Conservation (phyloP, 2,329 filamentous ascomycete species). For the Beauveria asiatica region DNA sequence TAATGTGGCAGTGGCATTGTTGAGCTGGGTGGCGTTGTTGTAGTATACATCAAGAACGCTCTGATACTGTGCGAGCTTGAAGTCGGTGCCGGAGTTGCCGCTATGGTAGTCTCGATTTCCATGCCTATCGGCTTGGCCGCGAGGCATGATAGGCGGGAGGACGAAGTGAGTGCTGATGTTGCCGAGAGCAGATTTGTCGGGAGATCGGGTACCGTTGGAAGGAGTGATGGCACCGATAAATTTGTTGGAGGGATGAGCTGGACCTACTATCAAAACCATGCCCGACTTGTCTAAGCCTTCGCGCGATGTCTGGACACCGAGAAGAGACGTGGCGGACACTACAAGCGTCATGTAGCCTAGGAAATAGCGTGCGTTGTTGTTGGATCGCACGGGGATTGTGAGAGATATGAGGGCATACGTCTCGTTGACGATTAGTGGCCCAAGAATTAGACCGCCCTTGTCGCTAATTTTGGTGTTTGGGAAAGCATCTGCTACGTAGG, state of each 20-base stretch:
- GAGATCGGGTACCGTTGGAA: slow-evolving; percentile 38
- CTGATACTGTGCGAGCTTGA: slow-evolving; percentile 53
- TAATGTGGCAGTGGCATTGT: slow-evolving; percentile 63
- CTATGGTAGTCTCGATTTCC: slow-evolving; percentile 14
- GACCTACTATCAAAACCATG: slow-evolving; percentile 63
- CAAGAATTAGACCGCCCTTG: slow-evolving; percentile 59
- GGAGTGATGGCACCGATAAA: slow-evolving; percentile 40
- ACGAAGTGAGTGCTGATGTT: slow-evolving; percentile 47
- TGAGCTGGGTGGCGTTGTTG: slow-evolving; percentile 37
- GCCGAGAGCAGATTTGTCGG: slow-evolving; percentile 30
- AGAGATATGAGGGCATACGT: slow-evolving; percentile 71
- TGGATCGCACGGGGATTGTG: slow-evolving; percentile 70
- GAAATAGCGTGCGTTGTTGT: slow-evolving; percentile 50
- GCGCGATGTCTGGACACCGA: slow-evolving; percentile 49
- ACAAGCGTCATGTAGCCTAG: slow-evolving; percentile 80
- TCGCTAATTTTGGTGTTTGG: slow-evolving; percentile 40
- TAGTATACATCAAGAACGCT: slow-evolving; percentile 55
- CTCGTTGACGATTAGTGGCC: slow-evolving; percentile 64
- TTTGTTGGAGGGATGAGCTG: slow-evolving; percentile 57
- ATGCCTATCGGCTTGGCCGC: slow-evolving; percentile 40
- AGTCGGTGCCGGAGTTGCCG: slow-evolving; percentile 40
- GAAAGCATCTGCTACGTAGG: slow-evolving; percentile 40
- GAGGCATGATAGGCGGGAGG: slow-evolving; percentile 42
- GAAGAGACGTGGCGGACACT: slow-evolving; percentile 55
- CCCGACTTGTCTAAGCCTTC: slow-evolving; percentile 67